phyloP scores from a whole-genome alignment of 176 grass and related monocot species.

The Stipa capillata region DNA sequence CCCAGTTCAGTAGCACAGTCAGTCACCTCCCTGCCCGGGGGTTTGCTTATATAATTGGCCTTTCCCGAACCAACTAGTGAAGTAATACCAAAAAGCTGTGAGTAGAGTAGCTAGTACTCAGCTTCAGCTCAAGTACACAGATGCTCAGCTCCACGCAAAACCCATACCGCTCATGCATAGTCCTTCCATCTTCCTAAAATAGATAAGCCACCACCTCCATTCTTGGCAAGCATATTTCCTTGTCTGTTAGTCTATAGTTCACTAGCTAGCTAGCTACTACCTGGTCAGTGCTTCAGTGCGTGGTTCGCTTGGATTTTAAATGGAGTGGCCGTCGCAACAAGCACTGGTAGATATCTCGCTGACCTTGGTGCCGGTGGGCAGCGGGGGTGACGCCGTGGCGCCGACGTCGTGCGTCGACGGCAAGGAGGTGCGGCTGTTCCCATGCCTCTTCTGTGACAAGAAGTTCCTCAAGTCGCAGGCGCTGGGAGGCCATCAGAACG shows the following conservation, averaged over 20 bases:
- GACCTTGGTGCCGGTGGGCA: neutral
- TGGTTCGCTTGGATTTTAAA: neutral
- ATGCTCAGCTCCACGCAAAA: neutral
- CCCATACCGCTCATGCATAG: neutral
- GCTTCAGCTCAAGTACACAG: too few relatives aligned
- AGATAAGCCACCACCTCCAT: neutral
- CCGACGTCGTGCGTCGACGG: neutral
- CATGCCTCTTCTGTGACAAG: slow-evolving; percentile 92
- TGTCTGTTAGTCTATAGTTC: neutral
- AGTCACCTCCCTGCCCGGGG: too few relatives aligned
- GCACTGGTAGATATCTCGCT: neutral
- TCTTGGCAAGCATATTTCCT: neutral
- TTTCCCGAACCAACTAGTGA: too few relatives aligned
- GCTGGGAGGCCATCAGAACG: slow-evolving; percentile 84
- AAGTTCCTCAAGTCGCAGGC: slow-evolving; percentile 94
- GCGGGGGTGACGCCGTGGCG: neutral
- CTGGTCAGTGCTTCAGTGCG: neutral
- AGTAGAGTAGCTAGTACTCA: too few relatives aligned
- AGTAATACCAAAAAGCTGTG: too few relatives aligned
- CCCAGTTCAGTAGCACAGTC: too few relatives aligned
- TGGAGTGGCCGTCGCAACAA: neutral
- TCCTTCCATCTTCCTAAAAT: neutral
- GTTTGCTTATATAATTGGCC: too few relatives aligned
- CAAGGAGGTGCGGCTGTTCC: slow-evolving; percentile 37
- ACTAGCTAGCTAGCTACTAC: neutral